Evolutionary conservation across 768 basidiomycete genomes (phyloP), one percentile per base, ranked within the genome.

Genomic region (Tulasnella sp.): DNA sequence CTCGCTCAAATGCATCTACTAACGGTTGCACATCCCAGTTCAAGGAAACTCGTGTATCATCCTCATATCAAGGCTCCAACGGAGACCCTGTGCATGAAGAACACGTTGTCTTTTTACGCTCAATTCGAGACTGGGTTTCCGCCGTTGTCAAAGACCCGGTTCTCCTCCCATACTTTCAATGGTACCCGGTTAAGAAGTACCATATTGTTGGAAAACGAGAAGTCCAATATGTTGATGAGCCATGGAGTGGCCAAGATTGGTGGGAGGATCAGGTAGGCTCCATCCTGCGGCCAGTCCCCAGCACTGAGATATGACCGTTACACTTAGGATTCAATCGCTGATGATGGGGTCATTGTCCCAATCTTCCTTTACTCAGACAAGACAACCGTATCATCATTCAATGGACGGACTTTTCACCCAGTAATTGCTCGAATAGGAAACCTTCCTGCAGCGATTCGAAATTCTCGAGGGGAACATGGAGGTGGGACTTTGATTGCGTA

Each of bases 401-500:
- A 70, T 32, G 69, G 69, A 18, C 32, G 39, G 2, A 35, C 69
- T 29, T 70, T 70, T 40, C 69, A 70, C 10, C 69, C 69, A 18
- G 69, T 70, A 1, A 40, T 70, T 32, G 69, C 35, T 32, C 26
- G 69, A 10, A 40, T 70, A 2, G 32, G 69, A 70, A 39, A 74
- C 26, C 29, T 74, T 20, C 44, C 73, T 16, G 73, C 35, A 20
- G 2, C 29, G 7, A 74, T 40, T 20, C 44, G 73, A 18, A 74
- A 74, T 46, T 39, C 44, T 29, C 13, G 39, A 7, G 73, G 73
- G 1, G 48, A 51, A 29, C 73, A 74, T 46, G 73, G 73, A 5
- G 73, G 73, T 20, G 73, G 73, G 16, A 74, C 44, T 15, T 74
- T 74, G 73, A 40, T 74, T 39, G 73, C 35, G 39, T 74, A 74